Evolutionary conservation across 2,329 filamentous ascomycete species (phyloP), one percentile per base, ranked within the genome.

Genomic region (Neoarthrinium moseri): DNA sequence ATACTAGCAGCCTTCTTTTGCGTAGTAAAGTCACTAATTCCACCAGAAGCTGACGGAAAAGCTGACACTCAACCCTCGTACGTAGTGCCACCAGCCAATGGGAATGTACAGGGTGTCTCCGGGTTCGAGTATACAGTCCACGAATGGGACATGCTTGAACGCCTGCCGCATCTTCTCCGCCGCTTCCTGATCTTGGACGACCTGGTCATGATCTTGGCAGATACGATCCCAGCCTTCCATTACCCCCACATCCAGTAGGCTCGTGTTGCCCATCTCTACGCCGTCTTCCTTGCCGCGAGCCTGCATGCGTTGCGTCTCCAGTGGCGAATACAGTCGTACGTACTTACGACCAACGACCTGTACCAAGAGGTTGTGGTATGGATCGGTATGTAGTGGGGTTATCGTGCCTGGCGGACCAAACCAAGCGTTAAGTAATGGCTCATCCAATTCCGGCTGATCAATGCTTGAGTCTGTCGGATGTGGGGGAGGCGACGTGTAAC

Each of bases 41-140:
- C 89, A 99, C 94, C 94, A 99, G 61, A 96, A 97, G 61, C 91
- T 96, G 11, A 97, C 91, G 55, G 91, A 96, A 60, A 95, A 91
- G 61, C 92, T 96, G 17, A 89, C 81, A 46, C 83, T 90, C 58
- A 97, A 63, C 40, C 90, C 90, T 49, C 88, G 77, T 4, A 97
- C 89, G 66, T 96, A 97, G 72, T 99, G 94, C 94, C 94, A 99
- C 92, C 94, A 99, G 1, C 92, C 94, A 5, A 89, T 77, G 0
- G 94, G 94, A 43, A 99, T 89, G 62, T 96, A 94, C 43, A 99
- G 63, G 52, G 84, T 87, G 43, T 99, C 91, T 0, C 92, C 94
- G 1, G 87, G 86, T 23, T 78, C 81, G 5, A 99, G 69, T 2
- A 97, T 77, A 46, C 84, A 84, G 59, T 99, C 94, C 26, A 87